Evolutionary conservation across 2,329 filamentous ascomycete genomes (phyloP).

Genomic region (Chaetomium sp.): DNA sequence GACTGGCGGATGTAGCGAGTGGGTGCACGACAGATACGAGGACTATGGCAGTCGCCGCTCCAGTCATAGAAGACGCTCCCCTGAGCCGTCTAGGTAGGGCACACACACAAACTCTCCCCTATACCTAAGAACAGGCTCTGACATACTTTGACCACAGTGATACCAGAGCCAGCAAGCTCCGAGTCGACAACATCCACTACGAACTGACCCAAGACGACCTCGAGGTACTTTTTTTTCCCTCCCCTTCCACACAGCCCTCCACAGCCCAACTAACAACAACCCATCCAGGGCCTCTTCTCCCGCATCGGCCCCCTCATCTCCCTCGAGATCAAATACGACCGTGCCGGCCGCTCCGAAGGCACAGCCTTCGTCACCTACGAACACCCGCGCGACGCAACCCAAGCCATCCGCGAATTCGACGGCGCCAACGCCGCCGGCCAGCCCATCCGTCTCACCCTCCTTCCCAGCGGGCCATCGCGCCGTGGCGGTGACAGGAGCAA

Average conservation of each 20-base stretch:
- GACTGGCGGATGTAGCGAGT: slow-evolving; percentile 55
- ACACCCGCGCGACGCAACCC: slow-evolving; percentile 60
- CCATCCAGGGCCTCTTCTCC: slow-evolving; percentile 66
- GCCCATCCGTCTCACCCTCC: slow-evolving; percentile 67
- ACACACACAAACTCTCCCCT: background rate
- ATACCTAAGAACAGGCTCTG: slow-evolving; percentile 1
- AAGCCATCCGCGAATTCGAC: slow-evolving; percentile 74
- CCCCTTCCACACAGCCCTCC: background rate
- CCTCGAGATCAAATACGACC: slow-evolving; percentile 73
- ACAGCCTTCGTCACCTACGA: slow-evolving; percentile 79
- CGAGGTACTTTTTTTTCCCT: slow-evolving; percentile 45
- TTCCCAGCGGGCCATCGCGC: slow-evolving; percentile 43
- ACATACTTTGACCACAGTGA: slow-evolving; percentile 34
- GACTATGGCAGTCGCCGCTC: slow-evolving; percentile 51
- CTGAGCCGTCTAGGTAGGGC: slow-evolving; percentile 28
- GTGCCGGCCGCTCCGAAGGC: slow-evolving; percentile 81
- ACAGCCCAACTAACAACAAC: slow-evolving; percentile 24
- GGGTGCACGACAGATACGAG: slow-evolving; percentile 89
- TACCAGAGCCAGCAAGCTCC: slow-evolving; percentile 60
- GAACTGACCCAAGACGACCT: slow-evolving; percentile 82
- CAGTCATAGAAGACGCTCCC: slow-evolving; percentile 27
- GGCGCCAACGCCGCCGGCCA: slow-evolving; percentile 86
- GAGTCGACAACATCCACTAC: slow-evolving; percentile 87
- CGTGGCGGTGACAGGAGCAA: slow-evolving; percentile 37
- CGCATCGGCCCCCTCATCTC: slow-evolving; percentile 66